A percentile compares a stretch with the other conserved stretches of the same genome.
Conservation (phyloP, 108 stramenopile species). For the Mediolabrus comicus region DNA sequence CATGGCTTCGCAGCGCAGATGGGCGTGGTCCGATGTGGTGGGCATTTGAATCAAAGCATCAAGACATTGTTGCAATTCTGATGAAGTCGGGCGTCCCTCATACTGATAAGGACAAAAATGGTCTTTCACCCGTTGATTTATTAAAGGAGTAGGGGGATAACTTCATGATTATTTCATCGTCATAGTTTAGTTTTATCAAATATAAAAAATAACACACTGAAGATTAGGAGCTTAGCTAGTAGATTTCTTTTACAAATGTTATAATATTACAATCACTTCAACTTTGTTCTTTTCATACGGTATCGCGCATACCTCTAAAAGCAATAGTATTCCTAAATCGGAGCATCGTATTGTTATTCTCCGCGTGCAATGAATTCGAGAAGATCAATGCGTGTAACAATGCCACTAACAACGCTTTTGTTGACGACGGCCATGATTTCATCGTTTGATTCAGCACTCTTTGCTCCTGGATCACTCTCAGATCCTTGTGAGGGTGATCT, state of each 20-base stretch:
- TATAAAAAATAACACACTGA: background rate
- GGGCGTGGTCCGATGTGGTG: slow-evolving; percentile 90
- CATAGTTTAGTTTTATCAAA: background rate
- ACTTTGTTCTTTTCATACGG: background rate
- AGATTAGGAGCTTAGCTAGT: background rate
- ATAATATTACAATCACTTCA: background rate
- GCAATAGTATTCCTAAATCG: background rate
- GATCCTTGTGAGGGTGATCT: slow-evolving; percentile 10
- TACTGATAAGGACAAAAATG: slow-evolving; percentile 77
- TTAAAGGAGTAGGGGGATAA: slow-evolving; percentile 59
- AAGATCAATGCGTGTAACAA: slow-evolving; percentile 77
- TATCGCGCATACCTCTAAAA: background rate
- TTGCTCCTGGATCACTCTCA: slow-evolving; percentile 22
- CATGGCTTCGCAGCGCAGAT: slow-evolving; percentile 81
- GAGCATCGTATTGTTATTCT: background rate
- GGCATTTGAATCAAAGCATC: slow-evolving; percentile 82
- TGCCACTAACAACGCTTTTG: slow-evolving; percentile 71
- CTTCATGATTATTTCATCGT: background rate
- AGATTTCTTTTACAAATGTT: background rate
- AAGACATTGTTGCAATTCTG: slow-evolving; percentile 79
- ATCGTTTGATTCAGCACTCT: slow-evolving; percentile 27
- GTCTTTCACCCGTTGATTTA: slow-evolving; percentile 74
- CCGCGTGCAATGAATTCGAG: slow-evolving; percentile 46
- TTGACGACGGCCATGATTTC: slow-evolving; percentile 43
- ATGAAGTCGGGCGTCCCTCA: slow-evolving; percentile 80